Evolutionary conservation across 2,329 filamentous ascomycete species (phyloP).

Genomic region (Calonectria pteridis): DNA sequence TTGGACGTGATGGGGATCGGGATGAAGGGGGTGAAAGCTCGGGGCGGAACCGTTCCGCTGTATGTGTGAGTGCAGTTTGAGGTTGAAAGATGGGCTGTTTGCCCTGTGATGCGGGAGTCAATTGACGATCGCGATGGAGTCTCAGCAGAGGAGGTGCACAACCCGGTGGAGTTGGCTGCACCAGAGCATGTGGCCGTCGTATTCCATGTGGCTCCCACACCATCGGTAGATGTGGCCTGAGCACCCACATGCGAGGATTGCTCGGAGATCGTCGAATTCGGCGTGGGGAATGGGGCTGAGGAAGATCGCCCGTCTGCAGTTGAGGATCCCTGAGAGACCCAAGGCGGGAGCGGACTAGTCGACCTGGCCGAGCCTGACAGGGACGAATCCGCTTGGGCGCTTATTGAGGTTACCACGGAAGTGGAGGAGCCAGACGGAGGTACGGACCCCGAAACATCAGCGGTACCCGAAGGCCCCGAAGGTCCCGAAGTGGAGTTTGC

Average conservation of each 20-base stretch:
- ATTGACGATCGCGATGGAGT: constrained; percentile 31
- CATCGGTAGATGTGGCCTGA: constrained; percentile 20
- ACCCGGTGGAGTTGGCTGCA: constrained; percentile 20
- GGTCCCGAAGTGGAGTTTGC: constrained; percentile 30
- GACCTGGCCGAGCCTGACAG: not conserved
- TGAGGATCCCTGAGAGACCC: constrained; percentile 25
- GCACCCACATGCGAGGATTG: constrained; percentile 11
- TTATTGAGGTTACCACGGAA: not conserved
- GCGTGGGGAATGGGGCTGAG: constrained; percentile 21
- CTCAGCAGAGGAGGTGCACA: constrained; percentile 26
- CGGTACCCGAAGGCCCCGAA: constrained; percentile 25
- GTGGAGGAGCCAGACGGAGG: constrained; percentile 8
- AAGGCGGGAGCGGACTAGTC: constrained; percentile 2
- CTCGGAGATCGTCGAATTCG: constrained; percentile 34
- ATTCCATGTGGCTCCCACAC: constrained; percentile 15
- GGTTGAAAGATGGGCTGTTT: constrained; percentile 5
- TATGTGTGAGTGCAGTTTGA: constrained; percentile 29
- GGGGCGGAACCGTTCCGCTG: constrained; percentile 7
- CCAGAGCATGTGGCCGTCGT: constrained; percentile 16
- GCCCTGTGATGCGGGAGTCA: not conserved
- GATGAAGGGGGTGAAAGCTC: constrained; percentile 25
- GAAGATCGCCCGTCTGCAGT: constrained; percentile 19
- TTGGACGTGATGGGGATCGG: constrained; percentile 28
- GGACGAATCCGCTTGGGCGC: constrained; percentile 15
- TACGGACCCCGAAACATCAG: constrained; percentile 17